Evolutionary conservation across 2,329 filamentous ascomycete species (phyloP).

Genomic region (Cylindrodendrum hubeiense): DNA sequence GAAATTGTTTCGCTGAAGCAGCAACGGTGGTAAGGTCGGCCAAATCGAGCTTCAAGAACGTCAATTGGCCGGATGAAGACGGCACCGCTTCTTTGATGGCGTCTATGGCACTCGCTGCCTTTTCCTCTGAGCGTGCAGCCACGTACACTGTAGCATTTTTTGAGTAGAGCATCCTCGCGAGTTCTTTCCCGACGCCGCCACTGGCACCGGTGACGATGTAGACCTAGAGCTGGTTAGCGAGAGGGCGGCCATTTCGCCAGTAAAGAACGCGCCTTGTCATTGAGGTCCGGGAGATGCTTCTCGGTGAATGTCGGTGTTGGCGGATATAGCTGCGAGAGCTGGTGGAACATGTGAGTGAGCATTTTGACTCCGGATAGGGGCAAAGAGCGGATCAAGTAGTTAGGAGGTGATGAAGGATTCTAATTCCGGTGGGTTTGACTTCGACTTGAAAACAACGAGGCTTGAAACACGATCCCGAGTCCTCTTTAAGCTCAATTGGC

Average conservation of each 20-base stretch:
- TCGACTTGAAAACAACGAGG: no score
- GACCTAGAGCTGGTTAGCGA: constrained; percentile 47
- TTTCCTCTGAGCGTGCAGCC: constrained; percentile 59
- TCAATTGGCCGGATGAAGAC: constrained; percentile 52
- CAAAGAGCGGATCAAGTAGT: background rate
- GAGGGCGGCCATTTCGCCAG: no score
- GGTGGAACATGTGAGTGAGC: background rate
- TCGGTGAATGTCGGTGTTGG: constrained; percentile 14
- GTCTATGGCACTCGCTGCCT: constrained; percentile 57
- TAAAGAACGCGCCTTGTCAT: constrained; percentile 1
- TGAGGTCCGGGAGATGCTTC: constrained; percentile 11
- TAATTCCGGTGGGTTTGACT: no score
- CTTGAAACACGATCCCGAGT: no score
- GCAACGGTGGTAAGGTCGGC: constrained; percentile 39
- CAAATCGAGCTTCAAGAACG: constrained; percentile 58
- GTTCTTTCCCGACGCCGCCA: constrained; percentile 61
- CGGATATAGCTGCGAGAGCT: constrained; percentile 2
- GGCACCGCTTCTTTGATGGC: constrained; percentile 52
- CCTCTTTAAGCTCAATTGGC: no score
- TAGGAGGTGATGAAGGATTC: no score
- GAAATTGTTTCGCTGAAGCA: constrained; percentile 41
- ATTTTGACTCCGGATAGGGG: background rate
- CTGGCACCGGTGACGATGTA: constrained; percentile 62
- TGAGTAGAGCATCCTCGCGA: constrained; percentile 64
- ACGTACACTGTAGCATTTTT: constrained; percentile 68